Evolutionary conservation across 2,329 filamentous ascomycete genomes (phyloP).

Genomic region (Taxawa tesnikishii): DNA sequence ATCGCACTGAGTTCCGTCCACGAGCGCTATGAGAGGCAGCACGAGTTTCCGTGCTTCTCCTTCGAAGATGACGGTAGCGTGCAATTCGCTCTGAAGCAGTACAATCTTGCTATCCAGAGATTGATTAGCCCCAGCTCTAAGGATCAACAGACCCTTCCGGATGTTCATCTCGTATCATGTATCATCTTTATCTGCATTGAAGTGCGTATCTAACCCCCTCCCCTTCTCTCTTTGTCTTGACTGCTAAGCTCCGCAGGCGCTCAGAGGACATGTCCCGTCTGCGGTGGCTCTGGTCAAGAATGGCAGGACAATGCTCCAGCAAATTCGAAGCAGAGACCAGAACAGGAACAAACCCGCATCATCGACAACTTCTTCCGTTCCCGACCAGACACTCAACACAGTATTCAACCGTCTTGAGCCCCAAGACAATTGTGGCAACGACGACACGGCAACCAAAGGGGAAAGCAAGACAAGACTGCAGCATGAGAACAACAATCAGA

Average conservation of each 20-base stretch:
- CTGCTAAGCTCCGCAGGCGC: not conserved
- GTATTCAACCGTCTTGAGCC: not conserved
- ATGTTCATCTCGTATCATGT: conserved; percentile 1
- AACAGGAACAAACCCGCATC: not conserved
- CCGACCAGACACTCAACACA: not conserved
- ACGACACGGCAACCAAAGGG: too few relatives aligned
- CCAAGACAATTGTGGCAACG: too few relatives aligned
- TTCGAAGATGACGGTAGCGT: not conserved
- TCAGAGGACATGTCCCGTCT: conserved; percentile 1
- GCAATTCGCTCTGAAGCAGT: conserved; percentile 3
- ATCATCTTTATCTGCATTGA: conserved; percentile 3
- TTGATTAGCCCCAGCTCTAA: not conserved
- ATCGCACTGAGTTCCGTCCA: conserved; percentile 19
- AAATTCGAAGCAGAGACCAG: not conserved
- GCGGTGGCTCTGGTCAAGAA: not conserved
- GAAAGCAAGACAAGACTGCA: too few relatives aligned
- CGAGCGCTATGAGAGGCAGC: conserved; percentile 8
- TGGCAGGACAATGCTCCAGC: not conserved
- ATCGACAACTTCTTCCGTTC: not conserved
- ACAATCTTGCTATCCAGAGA: conserved; percentile 1
- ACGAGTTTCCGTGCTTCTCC: not conserved
- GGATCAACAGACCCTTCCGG: not conserved
- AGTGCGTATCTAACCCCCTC: not conserved
- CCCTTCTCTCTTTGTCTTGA: too few relatives aligned
- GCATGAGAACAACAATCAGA: not conserved